Evolutionary conservation across 2,329 filamentous ascomycete genomes (phyloP).

Genomic region (Pestalotiopsis sp.): DNA sequence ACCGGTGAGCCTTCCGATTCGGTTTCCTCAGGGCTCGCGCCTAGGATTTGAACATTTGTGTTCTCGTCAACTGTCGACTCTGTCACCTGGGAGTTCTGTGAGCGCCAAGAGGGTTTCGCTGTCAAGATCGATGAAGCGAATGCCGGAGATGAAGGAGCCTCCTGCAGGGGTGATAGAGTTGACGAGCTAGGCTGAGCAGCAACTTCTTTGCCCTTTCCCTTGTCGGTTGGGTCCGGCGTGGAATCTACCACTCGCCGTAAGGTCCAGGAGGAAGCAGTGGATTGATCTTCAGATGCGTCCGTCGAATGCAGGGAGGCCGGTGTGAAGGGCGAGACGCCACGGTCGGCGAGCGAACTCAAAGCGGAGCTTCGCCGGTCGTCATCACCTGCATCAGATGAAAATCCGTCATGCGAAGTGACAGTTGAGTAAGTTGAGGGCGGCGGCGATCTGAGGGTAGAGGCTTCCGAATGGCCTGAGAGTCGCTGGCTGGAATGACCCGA

Average conservation of each 20-base stretch:
- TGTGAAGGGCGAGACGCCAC: conserved; percentile 40
- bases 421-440: conserved; percentile 46
- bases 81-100: conserved; percentile 45
- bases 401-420: conserved; percentile 52
- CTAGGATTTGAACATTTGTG: conserved; percentile 59
- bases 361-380: conserved; percentile 52
- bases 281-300: conserved; percentile 37
- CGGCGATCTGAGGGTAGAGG: conserved; percentile 45
- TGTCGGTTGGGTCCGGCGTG: conserved; percentile 40
- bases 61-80: conserved; percentile 43
- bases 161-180: conserved; percentile 34
- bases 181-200: conserved; percentile 23
- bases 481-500: conserved; percentile 19
- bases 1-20: conserved; percentile 45
- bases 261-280: conserved; percentile 46
- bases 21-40: conserved; percentile 43
- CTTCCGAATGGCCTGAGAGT: conserved; percentile 13
- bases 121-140: conserved; percentile 25
- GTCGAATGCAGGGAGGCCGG: conserved; percentile 36
- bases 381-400: conserved; percentile 49
- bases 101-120: conserved; percentile 41
- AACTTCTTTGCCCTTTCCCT: conserved; percentile 43
- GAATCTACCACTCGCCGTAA: conserved; percentile 56
- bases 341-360: conserved; percentile 50
- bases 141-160: conserved; percentile 22